These are phyloP conservation scores for Diaporthe longicolla DNA, from an alignment of 2,329 filamentous ascomycete species.

Conservation along the genomic window DNA sequence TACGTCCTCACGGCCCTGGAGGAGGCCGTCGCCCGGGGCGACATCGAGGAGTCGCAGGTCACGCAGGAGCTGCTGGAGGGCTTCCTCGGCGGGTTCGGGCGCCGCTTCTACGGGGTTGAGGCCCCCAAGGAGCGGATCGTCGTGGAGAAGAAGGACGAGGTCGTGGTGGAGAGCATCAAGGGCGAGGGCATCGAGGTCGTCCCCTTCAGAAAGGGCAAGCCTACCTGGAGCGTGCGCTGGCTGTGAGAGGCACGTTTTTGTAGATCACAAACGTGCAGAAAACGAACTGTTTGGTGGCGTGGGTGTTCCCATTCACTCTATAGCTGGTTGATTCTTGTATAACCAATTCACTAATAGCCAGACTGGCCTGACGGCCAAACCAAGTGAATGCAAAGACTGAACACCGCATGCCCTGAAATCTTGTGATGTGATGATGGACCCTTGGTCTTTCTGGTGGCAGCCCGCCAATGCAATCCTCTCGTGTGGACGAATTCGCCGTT, in stretches of 20 bases:
- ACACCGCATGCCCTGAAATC: not conserved
- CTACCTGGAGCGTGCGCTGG: constrained; percentile 65
- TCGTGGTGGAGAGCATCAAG: constrained; percentile 67
- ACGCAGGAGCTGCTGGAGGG: constrained; percentile 67
- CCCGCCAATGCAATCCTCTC: constrained; percentile 13
- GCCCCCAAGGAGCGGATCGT: constrained; percentile 68
- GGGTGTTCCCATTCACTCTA: constrained; percentile 7
- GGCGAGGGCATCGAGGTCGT: constrained; percentile 73
- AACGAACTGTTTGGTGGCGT: not conserved
- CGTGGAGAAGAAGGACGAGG: constrained; percentile 68
- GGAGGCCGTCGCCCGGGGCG: constrained; percentile 69
- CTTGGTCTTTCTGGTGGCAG: constrained; percentile 13
- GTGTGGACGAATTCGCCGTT: constrained; percentile 3
- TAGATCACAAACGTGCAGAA: not conserved
- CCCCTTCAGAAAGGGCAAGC: constrained; percentile 74
- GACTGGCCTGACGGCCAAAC: too few relatives aligned
- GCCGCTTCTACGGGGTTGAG: constrained; percentile 69
- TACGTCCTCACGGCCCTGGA: constrained; percentile 72
- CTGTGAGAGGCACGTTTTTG: constrained; percentile 12
- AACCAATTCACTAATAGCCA: constrained; percentile 38
- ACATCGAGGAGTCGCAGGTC: constrained; percentile 65
- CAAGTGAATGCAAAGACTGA: constrained; percentile 7
- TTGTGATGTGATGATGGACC: constrained; percentile 25
- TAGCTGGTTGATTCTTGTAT: constrained; percentile 22
- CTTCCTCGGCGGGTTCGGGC: constrained; percentile 68